Conservation (phyloP, 2,329 filamentous ascomycete genomes). For the Sordariomycetes sp. region DNA sequence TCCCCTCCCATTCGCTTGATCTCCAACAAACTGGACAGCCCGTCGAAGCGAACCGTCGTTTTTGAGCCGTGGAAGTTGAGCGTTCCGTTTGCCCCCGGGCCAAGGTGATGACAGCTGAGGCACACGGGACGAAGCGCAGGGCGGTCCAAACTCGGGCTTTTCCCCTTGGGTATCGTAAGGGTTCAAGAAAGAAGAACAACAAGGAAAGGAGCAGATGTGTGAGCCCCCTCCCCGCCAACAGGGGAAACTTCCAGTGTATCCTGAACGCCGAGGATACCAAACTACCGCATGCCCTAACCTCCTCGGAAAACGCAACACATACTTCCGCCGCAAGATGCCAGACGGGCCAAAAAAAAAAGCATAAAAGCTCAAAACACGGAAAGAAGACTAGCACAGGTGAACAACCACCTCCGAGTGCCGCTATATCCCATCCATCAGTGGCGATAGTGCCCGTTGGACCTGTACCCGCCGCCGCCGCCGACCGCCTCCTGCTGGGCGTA, state of each 20-base stretch:
- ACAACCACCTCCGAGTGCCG: background rate
- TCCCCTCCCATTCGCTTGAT: background rate
- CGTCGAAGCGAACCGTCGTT: background rate
- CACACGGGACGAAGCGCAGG: background rate
- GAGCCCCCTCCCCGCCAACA: background rate
- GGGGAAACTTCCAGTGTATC: background rate
- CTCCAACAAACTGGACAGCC: too few relatives aligned
- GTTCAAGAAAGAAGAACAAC: background rate
- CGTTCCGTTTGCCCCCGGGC: background rate
- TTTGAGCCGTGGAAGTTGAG: background rate
- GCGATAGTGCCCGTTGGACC: constrained; percentile 22
- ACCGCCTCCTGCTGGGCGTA: constrained; percentile 15
- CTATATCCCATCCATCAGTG: background rate
- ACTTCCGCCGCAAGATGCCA: background rate
- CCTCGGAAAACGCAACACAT: background rate
- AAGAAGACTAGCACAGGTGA: background rate
- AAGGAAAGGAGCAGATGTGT: background rate
- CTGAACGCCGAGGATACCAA: constrained; percentile 3
- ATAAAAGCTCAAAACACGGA: background rate
- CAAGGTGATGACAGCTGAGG: background rate
- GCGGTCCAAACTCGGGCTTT: background rate
- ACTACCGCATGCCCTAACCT: background rate
- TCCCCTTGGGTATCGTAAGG: background rate
- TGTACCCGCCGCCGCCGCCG: constrained; percentile 10
- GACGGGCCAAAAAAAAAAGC: background rate